Conservation (phyloP, 164 flowering plant genomes). For the Vitis labrusca region DNA sequence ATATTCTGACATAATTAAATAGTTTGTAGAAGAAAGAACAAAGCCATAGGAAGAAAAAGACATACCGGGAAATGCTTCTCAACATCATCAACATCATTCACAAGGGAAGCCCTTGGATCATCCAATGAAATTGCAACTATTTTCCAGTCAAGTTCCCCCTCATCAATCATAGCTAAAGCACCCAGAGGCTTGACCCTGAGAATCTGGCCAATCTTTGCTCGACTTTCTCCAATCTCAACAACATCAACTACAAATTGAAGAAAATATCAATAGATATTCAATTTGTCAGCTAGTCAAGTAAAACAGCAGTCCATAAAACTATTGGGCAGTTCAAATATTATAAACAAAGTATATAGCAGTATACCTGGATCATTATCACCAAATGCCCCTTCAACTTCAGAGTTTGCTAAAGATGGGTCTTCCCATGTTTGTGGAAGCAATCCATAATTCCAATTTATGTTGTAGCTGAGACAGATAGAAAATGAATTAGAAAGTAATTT, state of each 20-base stretch:
- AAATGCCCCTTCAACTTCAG: constrained; percentile 88
- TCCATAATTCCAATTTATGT: constrained; percentile 97
- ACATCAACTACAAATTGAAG: constrained; percentile 74
- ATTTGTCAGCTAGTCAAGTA: not conserved
- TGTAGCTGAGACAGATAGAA: constrained; percentile 47
- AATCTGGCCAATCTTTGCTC: constrained; percentile 73
- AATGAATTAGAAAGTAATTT: not conserved
- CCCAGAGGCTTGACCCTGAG: constrained; percentile 87
- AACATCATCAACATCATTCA: constrained; percentile 85
- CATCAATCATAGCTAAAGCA: constrained; percentile 98
- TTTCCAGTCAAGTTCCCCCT: constrained; percentile 99
- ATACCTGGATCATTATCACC: constrained; percentile 94
- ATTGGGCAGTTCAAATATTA: too few relatives aligned
- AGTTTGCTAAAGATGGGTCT: constrained; percentile 81
- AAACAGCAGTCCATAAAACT: too few relatives aligned
- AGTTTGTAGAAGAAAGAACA: not conserved
- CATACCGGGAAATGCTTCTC: constrained; percentile 96
- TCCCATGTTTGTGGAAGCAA: constrained; percentile 99
- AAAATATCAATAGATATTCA: not conserved
- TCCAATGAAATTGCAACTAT: constrained; percentile 95
- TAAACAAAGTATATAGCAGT: not conserved
- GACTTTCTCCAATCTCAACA: constrained; percentile 90
- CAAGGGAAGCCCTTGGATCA: constrained; percentile 91
- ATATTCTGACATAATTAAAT: too few relatives aligned
- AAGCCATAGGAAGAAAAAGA: not conserved